Base-by-base conservation (phyloP, 1,139 yeast species). In the Yamadazyma buinensis region DNA sequence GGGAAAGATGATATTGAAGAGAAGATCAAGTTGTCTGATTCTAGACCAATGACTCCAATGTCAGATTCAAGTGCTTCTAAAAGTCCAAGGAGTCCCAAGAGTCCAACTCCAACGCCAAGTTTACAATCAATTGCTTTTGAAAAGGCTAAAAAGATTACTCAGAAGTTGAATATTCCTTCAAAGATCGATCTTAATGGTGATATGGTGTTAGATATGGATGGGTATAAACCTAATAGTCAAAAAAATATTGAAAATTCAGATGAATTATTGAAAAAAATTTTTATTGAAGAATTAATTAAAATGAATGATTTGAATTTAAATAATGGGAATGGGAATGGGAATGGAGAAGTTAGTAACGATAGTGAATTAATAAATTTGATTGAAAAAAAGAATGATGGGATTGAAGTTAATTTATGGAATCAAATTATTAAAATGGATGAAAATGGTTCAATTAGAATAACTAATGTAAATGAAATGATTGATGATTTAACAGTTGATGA, bases 111-210 rank as follows among this genome's bases (percentile, higher is more conserved):
- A 23, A 41, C 51, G 4, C 60, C 55, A 20, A 48, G 57, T 13
- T 40, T 51, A 9, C 55, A 49, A 12, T 53, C 57, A 38, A 55
- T 64, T 22, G 77, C 85, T 1, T 61, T 79, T 35, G 85, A 80
- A 46, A 72, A 80, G 42, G 86, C 87, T 5, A 76, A 77, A 46
- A 76, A 77, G 35, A 67, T 92, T 28, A 81, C 95, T 14, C 71
- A 75, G 45, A 78, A 75, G 51, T 70, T 88, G 46, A 86, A 88
- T 48, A 90, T 92, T 26, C 97, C 97, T 1, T 82, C 95, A 15
- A 87, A 82, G 47, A 75, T 90, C 28, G 95, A 87, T 44, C 81
- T 84, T 44, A 86, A 87, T 50, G 98, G 98, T 10, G 96, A 90
- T 53, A 72, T 94, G 51, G 77, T 90, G 30, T 65, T 94, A 32